Base-by-base conservation (phyloP, 2,329 filamentous ascomycete species). In the Escovopsis sp. region DNA sequence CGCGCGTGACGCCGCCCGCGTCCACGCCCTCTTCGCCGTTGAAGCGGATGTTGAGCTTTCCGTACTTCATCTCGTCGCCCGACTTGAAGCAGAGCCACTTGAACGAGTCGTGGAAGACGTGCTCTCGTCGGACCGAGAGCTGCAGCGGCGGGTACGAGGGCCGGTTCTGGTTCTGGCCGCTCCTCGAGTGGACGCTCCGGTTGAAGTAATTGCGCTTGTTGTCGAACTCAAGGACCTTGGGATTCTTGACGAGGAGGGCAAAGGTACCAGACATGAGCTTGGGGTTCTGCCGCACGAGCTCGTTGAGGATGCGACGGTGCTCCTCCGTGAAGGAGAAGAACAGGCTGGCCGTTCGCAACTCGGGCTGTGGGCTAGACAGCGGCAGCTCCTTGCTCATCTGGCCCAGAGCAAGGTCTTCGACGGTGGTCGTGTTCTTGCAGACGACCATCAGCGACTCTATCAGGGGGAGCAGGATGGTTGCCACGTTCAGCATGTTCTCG, bases 161-260 rank as follows among this genome's bases (percentile, higher is more conserved):
- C 30, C 86, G 77, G 40, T 69, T 70, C 48, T 84, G 77, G 36
- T 72, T 72, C 35, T 70, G 70, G 34, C 81, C 74, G 31, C 72
- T 73, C 40, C 68, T 64, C 28, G 64, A 61, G 56, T 98, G 90
- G 10, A 98, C 78, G 50, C 85, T 87, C 41, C 90, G 81, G 54
- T 77, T 94, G 67, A 98, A 98, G 68, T 92, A 98, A 61, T 93
- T 96, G 49, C 90, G 86, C 66, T 98, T 98, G 65, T 98, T 98
- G 62, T 98, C 90, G 50, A 98, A 98, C 53, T 98, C 90, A 11
- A 98, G 67, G 4, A 98, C 92, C 68, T 96, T 98, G 18, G 90
- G 92, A 52, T 98, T 98, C 66, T 94, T 94, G 43, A 96, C 90
- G 33, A 98, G 63, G 13, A 98, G 69, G 10, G 88, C 87, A 60